Evolutionary conservation across 2,329 filamentous ascomycete genomes (phyloP).

Genomic region (Paecilomyces sp.): DNA sequence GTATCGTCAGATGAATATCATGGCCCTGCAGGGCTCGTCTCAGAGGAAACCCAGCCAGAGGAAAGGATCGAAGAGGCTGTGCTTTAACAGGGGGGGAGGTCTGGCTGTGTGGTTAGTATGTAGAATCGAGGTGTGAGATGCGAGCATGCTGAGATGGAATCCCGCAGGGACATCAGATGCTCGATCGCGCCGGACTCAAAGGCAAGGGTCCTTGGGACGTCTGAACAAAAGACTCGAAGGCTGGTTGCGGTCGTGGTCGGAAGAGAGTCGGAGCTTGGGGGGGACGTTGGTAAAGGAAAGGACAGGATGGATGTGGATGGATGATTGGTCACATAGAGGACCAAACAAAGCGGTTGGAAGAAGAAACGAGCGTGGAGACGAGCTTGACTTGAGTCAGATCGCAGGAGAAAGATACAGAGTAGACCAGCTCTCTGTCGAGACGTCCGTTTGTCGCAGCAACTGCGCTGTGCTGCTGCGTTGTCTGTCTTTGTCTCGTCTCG

Average conservation of each 20-base stretch:
- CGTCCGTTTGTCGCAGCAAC: not conserved
- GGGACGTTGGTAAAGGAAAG: not conserved
- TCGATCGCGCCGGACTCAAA: not conserved
- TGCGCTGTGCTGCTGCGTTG: conserved; percentile 1
- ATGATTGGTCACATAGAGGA: not conserved
- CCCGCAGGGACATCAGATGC: not conserved
- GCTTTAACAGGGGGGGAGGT: not conserved
- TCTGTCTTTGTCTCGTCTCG: not conserved
- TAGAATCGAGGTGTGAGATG: not conserved
- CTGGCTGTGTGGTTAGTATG: not conserved
- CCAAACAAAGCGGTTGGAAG: not conserved
- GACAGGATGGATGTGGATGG: not conserved
- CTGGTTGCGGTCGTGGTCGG: not conserved
- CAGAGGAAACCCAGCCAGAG: not conserved
- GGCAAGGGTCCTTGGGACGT: not conserved
- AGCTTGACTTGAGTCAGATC: not conserved
- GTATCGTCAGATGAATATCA: not conserved
- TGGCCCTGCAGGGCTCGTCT: not conserved
- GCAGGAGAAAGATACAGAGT: not conserved
- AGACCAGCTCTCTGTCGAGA: conserved; percentile 5
- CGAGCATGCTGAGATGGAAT: not conserved
- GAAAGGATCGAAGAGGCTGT: not conserved
- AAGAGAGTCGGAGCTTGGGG: not conserved
- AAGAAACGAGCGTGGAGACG: not conserved
- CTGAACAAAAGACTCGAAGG: not conserved